These are phyloP conservation scores for Marasmius fiardii DNA, from an alignment of 1,284 basidiomycete genomes.

Conservation along the genomic window DNA sequence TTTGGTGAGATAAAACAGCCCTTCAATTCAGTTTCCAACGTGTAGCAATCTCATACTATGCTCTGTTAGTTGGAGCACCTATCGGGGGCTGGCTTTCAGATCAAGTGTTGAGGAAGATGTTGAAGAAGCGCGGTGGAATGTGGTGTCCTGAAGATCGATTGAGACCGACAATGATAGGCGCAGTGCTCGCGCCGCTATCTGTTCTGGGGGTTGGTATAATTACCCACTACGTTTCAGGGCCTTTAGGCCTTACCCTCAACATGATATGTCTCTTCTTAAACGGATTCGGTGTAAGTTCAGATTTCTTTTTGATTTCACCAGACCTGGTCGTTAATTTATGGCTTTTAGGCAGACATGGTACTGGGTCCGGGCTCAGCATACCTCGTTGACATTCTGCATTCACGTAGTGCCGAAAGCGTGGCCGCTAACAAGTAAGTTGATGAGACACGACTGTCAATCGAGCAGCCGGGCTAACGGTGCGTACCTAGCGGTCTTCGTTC, in stretches of 20 bases:
- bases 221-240: slow-evolving; percentile 33
- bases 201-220: slow-evolving; percentile 29
- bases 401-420: slow-evolving; percentile 34
- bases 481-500: slow-evolving; percentile 17
- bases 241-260: slow-evolving; percentile 35
- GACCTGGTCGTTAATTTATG: too few relatives aligned
- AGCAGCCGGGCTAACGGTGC: neutral
- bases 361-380: slow-evolving; percentile 22
- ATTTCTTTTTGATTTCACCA: too few relatives aligned
- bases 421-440: slow-evolving; percentile 20
- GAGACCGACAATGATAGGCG: slow-evolving; percentile 29
- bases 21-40: too few relatives aligned
- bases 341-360: slow-evolving; percentile 22
- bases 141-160: slow-evolving; percentile 62
- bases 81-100: slow-evolving; percentile 54
- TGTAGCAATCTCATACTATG: neutral
- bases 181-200: slow-evolving; percentile 27
- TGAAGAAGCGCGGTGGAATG: slow-evolving; percentile 41
- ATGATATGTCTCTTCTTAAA: slow-evolving; percentile 44
- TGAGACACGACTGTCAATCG: neutral
- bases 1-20: slow-evolving; percentile 33
- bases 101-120: slow-evolving; percentile 39
- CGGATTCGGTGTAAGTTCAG: slow-evolving; percentile 41
- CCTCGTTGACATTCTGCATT: slow-evolving; percentile 26
- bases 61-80: slow-evolving; percentile 43